These are phyloP conservation scores for Taphrina betulina DNA, from an alignment of 1,139 yeast genomes.

Conservation along the genomic window DNA sequence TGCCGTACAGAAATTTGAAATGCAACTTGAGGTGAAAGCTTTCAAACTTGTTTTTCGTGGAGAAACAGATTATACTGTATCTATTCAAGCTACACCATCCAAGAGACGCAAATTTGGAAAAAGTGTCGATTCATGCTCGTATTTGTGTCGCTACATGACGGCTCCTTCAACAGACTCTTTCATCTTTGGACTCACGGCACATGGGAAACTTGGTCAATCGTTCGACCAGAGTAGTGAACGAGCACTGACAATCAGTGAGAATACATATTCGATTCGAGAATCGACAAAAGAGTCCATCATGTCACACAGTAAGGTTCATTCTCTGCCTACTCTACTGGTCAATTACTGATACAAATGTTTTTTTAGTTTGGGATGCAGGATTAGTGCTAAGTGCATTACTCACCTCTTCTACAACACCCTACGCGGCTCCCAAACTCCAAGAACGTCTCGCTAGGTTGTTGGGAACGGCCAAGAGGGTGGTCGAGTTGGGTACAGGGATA, in stretches of 20 bases:
- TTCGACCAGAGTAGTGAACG: background rate
- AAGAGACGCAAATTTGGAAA: too few relatives aligned
- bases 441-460: background rate
- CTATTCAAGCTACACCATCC: background rate
- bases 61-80: background rate
- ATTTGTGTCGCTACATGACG: background rate
- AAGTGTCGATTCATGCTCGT: too few relatives aligned
- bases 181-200: background rate
- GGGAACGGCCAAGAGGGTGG: background rate
- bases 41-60: background rate
- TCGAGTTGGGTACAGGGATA: slow-evolving; percentile 24
- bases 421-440: background rate
- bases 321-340: background rate
- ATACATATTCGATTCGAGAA: background rate
- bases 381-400: slow-evolving; percentile 2
- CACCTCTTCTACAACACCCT: background rate
- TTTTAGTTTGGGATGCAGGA: slow-evolving; percentile 26
- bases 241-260: background rate
- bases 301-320: slow-evolving; percentile 4
- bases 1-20: slow-evolving; percentile 6
- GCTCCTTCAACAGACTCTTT: background rate
- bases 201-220: background rate
- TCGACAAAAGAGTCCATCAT: slow-evolving; percentile 20
- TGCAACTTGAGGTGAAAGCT: background rate
- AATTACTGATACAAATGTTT: background rate